phyloP scores from a whole-genome alignment of 495 filamentous ascomycete genomes.

The Bacidia gigantensis region DNA sequence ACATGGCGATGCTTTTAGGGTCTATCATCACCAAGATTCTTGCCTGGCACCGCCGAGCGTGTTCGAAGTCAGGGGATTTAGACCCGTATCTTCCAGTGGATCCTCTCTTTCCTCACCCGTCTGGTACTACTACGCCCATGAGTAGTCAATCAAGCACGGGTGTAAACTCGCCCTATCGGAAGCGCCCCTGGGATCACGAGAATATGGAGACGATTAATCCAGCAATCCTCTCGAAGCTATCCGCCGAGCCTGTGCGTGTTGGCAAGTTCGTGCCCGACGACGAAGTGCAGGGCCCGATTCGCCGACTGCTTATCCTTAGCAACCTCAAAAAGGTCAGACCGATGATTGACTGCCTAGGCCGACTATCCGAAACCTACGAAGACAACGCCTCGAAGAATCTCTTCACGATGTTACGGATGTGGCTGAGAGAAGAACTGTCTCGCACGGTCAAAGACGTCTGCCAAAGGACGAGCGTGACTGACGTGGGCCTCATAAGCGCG shows the following conservation, averaged over 20 bases:
- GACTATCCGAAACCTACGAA: background rate
- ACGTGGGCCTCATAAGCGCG: background rate
- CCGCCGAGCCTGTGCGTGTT: background rate
- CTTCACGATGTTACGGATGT: background rate
- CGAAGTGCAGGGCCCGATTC: slow-evolving; percentile 3
- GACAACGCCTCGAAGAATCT: background rate
- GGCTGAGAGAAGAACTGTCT: background rate
- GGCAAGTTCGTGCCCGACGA: slow-evolving; percentile 3
- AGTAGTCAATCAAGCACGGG: background rate
- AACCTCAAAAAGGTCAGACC: slow-evolving; percentile 1
- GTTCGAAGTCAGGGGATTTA: background rate
- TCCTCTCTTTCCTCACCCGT: background rate
- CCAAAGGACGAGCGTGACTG: background rate
- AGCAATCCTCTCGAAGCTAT: background rate
- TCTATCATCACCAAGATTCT: slow-evolving; percentile 7
- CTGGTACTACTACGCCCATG: background rate
- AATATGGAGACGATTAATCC: background rate
- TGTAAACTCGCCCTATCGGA: background rate
- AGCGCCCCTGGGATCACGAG: background rate
- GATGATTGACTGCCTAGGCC: background rate
- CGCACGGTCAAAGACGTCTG: background rate
- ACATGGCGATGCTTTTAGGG: slow-evolving; percentile 8
- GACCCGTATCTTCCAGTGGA: background rate
- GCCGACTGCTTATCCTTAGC: slow-evolving; percentile 1
- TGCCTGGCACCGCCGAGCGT: slow-evolving; percentile 3